Conservation (phyloP, 2,329 filamentous ascomycete genomes). For the Emmonsiellopsis sp. region DNA sequence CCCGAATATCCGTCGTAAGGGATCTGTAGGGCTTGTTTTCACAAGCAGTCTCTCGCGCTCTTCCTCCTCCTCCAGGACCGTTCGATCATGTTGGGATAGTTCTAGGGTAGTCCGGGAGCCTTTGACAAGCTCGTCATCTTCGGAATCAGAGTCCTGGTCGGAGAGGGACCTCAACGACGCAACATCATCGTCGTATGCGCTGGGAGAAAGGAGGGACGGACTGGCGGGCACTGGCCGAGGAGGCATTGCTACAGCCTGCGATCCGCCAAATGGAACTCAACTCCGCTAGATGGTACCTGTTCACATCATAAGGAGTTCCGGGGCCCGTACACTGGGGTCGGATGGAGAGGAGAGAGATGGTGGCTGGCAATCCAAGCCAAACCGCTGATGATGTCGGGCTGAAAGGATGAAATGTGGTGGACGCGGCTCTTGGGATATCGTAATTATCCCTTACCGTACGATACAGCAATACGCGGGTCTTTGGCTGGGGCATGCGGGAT, state of each 20-base stretch:
- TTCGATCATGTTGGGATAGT: slow-evolving; percentile 58
- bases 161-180: slow-evolving; percentile 51
- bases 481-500: no score
- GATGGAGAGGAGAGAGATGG: no score
- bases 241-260: slow-evolving; percentile 6
- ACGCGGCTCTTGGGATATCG: no score
- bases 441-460: no score
- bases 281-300: background rate
- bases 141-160: slow-evolving; percentile 66
- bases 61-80: slow-evolving; percentile 67
- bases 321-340: no score
- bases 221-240: slow-evolving; percentile 14
- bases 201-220: slow-evolving; percentile 51
- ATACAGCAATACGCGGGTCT: no score
- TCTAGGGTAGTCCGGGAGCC: slow-evolving; percentile 60
- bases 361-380: no score
- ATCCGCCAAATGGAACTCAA: background rate
- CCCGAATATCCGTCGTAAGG: slow-evolving; percentile 32
- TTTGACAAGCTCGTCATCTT: slow-evolving; percentile 60
- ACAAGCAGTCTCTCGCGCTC: slow-evolving; percentile 42
- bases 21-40: slow-evolving; percentile 25
- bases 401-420: no score
- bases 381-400: no score
- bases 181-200: slow-evolving; percentile 59
- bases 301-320: background rate